Evolutionary conservation across 2,329 filamentous ascomycete genomes (phyloP), one percentile per base, ranked within the genome.

Genomic region (Berkeleyomyces rouxiae): DNA sequence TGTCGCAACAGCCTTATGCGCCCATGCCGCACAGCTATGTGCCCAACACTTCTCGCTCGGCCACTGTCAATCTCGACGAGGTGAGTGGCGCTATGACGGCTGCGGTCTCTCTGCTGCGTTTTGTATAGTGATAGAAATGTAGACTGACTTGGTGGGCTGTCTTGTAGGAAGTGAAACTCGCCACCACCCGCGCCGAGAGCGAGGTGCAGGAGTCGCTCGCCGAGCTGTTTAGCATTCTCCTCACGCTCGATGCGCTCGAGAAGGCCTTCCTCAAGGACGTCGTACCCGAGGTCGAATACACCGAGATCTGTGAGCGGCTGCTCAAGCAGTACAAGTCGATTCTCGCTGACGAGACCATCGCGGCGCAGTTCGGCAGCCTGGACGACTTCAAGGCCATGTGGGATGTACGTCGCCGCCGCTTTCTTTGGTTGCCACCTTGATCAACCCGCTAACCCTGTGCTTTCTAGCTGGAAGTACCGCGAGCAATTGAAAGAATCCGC

Each of bases 321-420:
- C 75, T 99, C 68, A 95, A 96, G 74, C 93, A 99, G 76, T 99
- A 99, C 78, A 95, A 92, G 73, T 95, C 90, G 64, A 90, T 95
- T 66, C 76, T 99, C 39, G 86, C 88, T 39, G 90, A 97, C 71
- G 92, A 97, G 68, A 86, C 82, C 1, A 93, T 99, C n/a, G 82
- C 87, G n/a, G 82, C 79, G 47, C 89, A 88, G 51, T 99, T 97
- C 72, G 85, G 84, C 11, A 89, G 91, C 66, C 74, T 99, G 57
- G 93, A 97, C 66, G 86, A 85, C 33, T 99, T 99, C 75, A 96
- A 95, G 73, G 79, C 81, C 47, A 85, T 87, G 70, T 99, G 93
- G 90, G 87, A 92, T 75, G 90, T 95, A 79, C 67, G 85, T 81
- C 51, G 3, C 39, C 5, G 3, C 36, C 39, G 31, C 51, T 13